These are phyloP conservation scores for Coniochaeta sp. DNA, from an alignment of 2,329 filamentous ascomycete genomes.

Conservation along the genomic window DNA sequence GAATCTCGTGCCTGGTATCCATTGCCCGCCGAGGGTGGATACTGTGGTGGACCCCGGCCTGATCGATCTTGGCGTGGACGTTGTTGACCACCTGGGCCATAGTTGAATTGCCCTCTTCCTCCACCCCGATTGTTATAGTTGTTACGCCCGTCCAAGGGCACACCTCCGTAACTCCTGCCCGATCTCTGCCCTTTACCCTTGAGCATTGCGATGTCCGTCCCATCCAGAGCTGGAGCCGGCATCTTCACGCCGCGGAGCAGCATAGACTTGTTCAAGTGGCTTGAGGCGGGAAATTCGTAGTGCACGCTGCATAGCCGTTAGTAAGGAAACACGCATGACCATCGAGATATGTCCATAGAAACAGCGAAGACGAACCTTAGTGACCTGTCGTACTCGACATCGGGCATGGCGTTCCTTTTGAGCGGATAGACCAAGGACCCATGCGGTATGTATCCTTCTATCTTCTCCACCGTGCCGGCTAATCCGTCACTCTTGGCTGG, in stretches of 20 bases:
- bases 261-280: constrained; percentile 84
- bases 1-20: constrained; percentile 12
- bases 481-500: constrained; percentile 69
- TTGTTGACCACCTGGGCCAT: constrained; percentile 25
- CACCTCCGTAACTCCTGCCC: constrained; percentile 66
- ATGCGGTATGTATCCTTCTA: constrained; percentile 78
- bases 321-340: constrained; percentile 5
- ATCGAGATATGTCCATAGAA: background rate
- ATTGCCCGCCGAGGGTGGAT: background rate
- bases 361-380: constrained; percentile 56
- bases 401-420: constrained; percentile 61
- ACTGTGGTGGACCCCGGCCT: constrained; percentile 5
- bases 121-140: constrained; percentile 38
- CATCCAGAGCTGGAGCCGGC: constrained; percentile 63
- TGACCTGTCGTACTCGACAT: constrained; percentile 78
- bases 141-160: constrained; percentile 21
- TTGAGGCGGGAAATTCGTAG: constrained; percentile 72
- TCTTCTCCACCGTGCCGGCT: constrained; percentile 72
- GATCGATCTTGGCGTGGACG: constrained; percentile 8
- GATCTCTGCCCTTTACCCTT: constrained; percentile 56
- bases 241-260: constrained; percentile 77
- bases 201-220: constrained; percentile 67
- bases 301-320: constrained; percentile 56
- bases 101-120: constrained; percentile 44
- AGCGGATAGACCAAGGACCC: constrained; percentile 74